Percentiles rank a stretch among this genome's conserved stretches.
Conservation (phyloP, 2,329 filamentous ascomycete species). For the Xylariaceae sp. region DNA sequence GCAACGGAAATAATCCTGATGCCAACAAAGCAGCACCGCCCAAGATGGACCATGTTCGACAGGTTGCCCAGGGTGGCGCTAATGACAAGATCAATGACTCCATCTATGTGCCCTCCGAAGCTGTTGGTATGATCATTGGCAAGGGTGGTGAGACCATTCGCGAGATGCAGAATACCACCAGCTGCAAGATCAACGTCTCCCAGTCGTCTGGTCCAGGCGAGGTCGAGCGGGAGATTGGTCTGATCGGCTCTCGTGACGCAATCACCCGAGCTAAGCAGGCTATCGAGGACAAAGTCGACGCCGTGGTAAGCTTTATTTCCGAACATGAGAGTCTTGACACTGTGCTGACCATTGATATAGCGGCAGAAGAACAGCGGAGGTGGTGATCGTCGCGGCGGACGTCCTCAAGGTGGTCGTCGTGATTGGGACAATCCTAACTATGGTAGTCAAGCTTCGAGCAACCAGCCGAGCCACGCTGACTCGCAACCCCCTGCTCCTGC, state of each 20-base stretch:
- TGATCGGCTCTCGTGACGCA: conserved; percentile 72
- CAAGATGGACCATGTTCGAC: conserved; percentile 38
- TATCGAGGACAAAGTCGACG: conserved; percentile 89
- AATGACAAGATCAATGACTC: conserved; percentile 74
- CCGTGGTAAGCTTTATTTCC: conserved; percentile 58
- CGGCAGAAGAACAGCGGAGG: conserved; percentile 52
- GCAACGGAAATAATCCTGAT: conserved; percentile 37
- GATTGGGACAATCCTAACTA: conserved; percentile 54
- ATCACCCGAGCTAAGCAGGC: conserved; percentile 78
- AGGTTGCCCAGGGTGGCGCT: conserved; percentile 35
- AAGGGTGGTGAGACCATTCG: conserved; percentile 93
- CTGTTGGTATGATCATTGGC: conserved; percentile 94
- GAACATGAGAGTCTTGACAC: not conserved
- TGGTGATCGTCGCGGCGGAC: conserved; percentile 38
- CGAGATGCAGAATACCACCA: conserved; percentile 82
- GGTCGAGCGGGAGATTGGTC: conserved; percentile 78
- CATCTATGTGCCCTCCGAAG: conserved; percentile 82
- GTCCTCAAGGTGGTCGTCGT: conserved; percentile 37
- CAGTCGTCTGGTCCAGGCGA: conserved; percentile 74
- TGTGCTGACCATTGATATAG: conserved; percentile 28
- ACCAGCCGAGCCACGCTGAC: conserved; percentile 39
- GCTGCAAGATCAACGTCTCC: conserved; percentile 93
- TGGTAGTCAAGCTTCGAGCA: conserved; percentile 43
- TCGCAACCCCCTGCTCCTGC: conserved; percentile 37
- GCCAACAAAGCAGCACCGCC: conserved; percentile 34